Conservation (phyloP, 257 asterid genomes). For the Leptodermis oblonga region DNA sequence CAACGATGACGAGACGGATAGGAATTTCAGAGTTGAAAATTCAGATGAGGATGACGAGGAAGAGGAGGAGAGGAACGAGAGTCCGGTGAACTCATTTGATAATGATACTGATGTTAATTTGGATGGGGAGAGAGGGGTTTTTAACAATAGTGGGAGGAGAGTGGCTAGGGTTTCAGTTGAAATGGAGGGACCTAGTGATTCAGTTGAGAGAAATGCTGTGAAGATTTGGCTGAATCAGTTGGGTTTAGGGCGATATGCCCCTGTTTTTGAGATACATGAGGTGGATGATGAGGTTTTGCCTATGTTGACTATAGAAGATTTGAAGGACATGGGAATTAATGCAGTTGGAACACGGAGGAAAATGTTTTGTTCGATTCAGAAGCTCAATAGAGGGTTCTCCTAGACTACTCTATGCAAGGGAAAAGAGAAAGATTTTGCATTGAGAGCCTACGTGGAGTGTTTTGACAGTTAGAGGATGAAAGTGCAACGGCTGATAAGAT, state of each 20-base stretch:
- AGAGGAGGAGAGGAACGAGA: constrained; percentile 49
- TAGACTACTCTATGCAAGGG: constrained; percentile 24
- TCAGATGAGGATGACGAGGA: constrained; percentile 43
- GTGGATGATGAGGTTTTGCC: constrained; percentile 81
- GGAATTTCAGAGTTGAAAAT: constrained; percentile 36
- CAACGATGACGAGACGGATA: constrained; percentile 23
- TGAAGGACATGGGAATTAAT: constrained; percentile 81
- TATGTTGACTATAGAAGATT: constrained; percentile 74
- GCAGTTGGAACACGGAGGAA: constrained; percentile 79
- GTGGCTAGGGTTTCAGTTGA: constrained; percentile 40
- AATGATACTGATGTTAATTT: constrained; percentile 18
- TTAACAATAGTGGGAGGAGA: constrained; percentile 59
- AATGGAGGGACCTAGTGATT: constrained; percentile 27
- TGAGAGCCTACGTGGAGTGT: neutral
- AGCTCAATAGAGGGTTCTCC: constrained; percentile 57
- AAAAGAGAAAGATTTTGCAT: constrained; percentile 3
- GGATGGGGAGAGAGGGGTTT: constrained; percentile 38
- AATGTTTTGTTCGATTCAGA: constrained; percentile 59
- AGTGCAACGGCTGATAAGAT: constrained; percentile 4
- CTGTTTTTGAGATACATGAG: constrained; percentile 72
- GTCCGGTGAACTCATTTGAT: constrained; percentile 53
- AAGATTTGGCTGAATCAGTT: constrained; percentile 71
- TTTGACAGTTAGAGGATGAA: constrained; percentile 5
- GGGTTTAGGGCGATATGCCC: constrained; percentile 65
- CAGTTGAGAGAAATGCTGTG: constrained; percentile 52